Evolutionary conservation across 768 basidiomycete genomes (phyloP), one percentile per base, ranked within the genome.

Genomic region (Tricholoma sp.): DNA sequence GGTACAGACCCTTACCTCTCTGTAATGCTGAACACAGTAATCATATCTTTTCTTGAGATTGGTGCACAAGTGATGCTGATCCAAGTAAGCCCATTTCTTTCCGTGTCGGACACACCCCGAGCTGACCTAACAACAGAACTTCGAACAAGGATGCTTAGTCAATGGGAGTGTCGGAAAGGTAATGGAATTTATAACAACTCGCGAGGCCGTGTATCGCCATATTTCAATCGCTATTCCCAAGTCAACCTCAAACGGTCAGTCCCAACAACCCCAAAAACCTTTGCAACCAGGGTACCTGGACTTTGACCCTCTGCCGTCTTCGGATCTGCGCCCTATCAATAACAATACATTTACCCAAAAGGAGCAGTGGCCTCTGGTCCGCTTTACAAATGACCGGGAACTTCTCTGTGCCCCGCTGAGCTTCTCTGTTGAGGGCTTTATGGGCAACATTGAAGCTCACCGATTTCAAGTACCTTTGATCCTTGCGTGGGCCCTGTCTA

Each of bases 31-130:
- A 49, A n/a, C 2, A 24, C 20, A 32, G 24, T n/a, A 6, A 34
- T 53, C 28, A 57, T 54, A 39, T 50, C 45, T 42, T 34, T 20
- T 50, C 10, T 32, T 17, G 55, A 91, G 81, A 70, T 84, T 48
- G 85, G 84, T 12, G 88, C 90, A 3, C 92, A 93, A 65, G 92
- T 95, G 6, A 90, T 91, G 88, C 65, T 88, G 4, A 79, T 86
- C 59, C 81, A 83, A 72, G 86, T 81, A 58, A 13, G 65, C 17
- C 17, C 28, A 39, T 55, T 52, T 42, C 48, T 28, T 39, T 29
- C 33, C 18, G 31, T 52, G 31, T 32, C 15, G n/a, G 12, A 28
- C 9, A 24, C 7, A 12, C 9, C 10, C 18, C 12, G 34, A 44
- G 34, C 36, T 56, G 15, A 45, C 11, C 28, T 39, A 32, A 42